Evolutionary conservation across 2,329 filamentous ascomycete genomes (phyloP).

Genomic region (Penicillium sp.): DNA sequence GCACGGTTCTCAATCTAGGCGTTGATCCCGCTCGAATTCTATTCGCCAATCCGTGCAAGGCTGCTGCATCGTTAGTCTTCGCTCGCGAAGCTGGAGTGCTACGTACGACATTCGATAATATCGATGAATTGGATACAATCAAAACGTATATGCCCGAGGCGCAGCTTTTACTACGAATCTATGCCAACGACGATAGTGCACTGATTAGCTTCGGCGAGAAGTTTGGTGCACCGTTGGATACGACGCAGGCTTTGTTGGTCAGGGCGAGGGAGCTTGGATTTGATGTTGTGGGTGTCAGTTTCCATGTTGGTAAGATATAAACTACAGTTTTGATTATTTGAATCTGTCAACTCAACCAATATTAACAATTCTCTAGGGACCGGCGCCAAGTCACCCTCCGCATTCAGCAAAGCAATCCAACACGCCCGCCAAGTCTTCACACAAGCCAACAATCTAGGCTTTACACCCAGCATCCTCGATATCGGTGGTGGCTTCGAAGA

Average conservation of each 20-base stretch:
- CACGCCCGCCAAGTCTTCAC: conserved; percentile 19
- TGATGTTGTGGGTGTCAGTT: conserved; percentile 29
- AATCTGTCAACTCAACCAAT: background rate
- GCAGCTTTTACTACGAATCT: conserved; percentile 25
- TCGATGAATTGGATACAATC: conserved; percentile 30
- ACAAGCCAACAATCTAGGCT: conserved; percentile 14
- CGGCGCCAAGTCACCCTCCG: conserved; percentile 17
- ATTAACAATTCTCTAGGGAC: conserved; percentile 7
- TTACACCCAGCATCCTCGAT: conserved; percentile 22
- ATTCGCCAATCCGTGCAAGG: conserved; percentile 31
- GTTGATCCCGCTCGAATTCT: conserved; percentile 27
- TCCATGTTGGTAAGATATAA: conserved; percentile 26
- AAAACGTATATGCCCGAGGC: conserved; percentile 19
- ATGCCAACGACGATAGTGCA: conserved; percentile 17
- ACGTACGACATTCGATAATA: conserved; percentile 29
- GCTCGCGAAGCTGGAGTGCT: conserved; percentile 18
- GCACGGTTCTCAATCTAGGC: conserved; percentile 19
- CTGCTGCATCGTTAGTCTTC: conserved; percentile 17
- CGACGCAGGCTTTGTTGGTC: conserved; percentile 14
- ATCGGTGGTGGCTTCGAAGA: conserved; percentile 30
- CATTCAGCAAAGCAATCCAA: conserved; percentile 19
- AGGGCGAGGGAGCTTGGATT: conserved; percentile 24
- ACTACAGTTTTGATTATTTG: no score
- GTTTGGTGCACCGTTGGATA: conserved; percentile 25
- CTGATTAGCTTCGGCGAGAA: conserved; percentile 18